Conservation (phyloP, 2,329 filamentous ascomycete genomes). For the Cercospora beticola region DNA sequence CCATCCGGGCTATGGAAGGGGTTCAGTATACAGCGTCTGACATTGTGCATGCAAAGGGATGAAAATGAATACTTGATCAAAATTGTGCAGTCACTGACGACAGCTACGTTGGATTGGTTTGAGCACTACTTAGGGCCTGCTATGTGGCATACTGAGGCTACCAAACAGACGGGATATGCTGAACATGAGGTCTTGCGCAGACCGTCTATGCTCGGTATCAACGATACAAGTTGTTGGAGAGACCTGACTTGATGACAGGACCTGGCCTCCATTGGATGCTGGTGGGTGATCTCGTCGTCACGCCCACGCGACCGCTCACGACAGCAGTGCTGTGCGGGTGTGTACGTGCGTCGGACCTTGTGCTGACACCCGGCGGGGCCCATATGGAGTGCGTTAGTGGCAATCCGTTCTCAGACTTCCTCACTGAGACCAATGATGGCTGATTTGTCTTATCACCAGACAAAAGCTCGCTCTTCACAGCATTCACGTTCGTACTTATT, state of each 20-base stretch:
- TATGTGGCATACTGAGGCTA: background rate
- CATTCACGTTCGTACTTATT: background rate
- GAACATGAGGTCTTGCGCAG: background rate
- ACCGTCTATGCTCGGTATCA: background rate
- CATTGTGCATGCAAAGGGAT: background rate
- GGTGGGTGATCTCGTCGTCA: background rate
- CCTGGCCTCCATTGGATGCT: background rate
- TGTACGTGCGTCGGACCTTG: background rate
- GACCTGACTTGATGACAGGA: background rate
- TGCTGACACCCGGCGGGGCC: background rate
- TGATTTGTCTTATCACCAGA: background rate
- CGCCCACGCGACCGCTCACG: background rate
- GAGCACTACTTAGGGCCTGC: background rate
- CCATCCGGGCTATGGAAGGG: background rate
- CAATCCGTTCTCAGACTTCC: background rate
- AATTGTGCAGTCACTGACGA: background rate
- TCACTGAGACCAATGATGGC: background rate
- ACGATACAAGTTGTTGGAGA: background rate
- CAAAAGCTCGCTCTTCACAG: background rate
- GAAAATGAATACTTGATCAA: background rate
- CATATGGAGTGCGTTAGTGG: conserved; percentile 3
- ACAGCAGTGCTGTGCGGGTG: background rate
- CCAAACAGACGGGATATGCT: background rate
- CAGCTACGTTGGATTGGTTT: background rate
- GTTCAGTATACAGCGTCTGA: background rate